phyloP scores from a whole-genome alignment of 2,329 filamentous ascomycete species.

The Arthrobotrys musiformis region DNA sequence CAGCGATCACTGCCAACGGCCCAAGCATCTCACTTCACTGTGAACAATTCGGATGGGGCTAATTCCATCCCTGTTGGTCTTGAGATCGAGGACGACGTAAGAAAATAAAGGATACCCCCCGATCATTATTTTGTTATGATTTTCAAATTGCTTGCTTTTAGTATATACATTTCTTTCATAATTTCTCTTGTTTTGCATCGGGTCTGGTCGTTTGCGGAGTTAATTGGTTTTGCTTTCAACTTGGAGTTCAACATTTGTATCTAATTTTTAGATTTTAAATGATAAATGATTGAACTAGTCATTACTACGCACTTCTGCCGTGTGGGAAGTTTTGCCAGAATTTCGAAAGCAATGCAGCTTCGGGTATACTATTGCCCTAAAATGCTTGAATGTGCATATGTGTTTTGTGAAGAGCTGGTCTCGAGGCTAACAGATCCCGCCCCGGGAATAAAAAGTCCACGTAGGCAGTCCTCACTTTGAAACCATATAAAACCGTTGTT shows the following conservation, averaged over 20 bases:
- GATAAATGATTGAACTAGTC: not conserved
- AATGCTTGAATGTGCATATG: too few relatives aligned
- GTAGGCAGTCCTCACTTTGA: too few relatives aligned
- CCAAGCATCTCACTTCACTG: slow-evolving; percentile 68
- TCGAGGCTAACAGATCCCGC: too few relatives aligned
- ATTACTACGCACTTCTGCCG: not conserved
- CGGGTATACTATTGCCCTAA: too few relatives aligned
- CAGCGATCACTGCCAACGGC: slow-evolving; percentile 64
- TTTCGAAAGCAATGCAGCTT: too few relatives aligned
- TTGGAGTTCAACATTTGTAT: not conserved
- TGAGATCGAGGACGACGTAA: not conserved
- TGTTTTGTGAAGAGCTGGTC: too few relatives aligned
- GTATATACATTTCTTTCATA: not conserved
- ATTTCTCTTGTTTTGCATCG: slow-evolving; percentile 13
- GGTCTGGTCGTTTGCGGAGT: slow-evolving; percentile 21
- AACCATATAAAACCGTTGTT: too few relatives aligned
- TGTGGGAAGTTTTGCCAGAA: not conserved
- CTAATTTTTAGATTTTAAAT: not conserved
- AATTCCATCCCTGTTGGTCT: not conserved
- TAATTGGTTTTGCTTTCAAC: not conserved
- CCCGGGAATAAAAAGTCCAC: too few relatives aligned
- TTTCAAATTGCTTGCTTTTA: not conserved
- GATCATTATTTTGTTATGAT: not conserved
- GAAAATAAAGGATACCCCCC: not conserved
- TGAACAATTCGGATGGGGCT: slow-evolving; percentile 66